Evolutionary conservation across 371 early-diverging fungal species (phyloP).

Genomic region (Rhizomucor miehei): DNA sequence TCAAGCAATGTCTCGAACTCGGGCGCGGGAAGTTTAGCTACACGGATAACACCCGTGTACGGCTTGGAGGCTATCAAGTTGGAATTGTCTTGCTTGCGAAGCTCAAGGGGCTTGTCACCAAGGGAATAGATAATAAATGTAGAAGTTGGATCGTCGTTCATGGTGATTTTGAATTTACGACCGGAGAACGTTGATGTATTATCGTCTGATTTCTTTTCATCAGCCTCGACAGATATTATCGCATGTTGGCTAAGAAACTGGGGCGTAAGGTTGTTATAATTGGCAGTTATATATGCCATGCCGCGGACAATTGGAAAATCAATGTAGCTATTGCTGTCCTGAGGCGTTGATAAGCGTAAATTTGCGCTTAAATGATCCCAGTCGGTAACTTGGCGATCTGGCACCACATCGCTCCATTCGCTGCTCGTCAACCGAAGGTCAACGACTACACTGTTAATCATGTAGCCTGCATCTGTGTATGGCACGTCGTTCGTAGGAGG

Average conservation of each 20-base stretch:
- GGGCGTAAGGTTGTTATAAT: constrained; percentile 47
- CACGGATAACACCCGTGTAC: constrained; percentile 48
- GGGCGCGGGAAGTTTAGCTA: constrained; percentile 43
- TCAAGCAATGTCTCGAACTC: constrained; percentile 38
- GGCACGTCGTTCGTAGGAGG: constrained; percentile 41
- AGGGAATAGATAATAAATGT: constrained; percentile 41
- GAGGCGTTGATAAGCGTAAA: constrained; percentile 14
- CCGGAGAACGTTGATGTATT: constrained; percentile 21
- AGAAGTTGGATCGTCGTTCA: constrained; percentile 34
- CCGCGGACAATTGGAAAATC: constrained; percentile 51
- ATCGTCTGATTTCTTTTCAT: neutral
- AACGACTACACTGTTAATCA: constrained; percentile 37
- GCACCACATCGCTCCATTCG: constrained; percentile 30
- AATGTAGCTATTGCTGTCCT: constrained; percentile 9
- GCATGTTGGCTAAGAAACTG: constrained; percentile 48
- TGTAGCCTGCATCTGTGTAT: constrained; percentile 28
- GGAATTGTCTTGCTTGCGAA: constrained; percentile 13
- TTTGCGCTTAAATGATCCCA: constrained; percentile 42
- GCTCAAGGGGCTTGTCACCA: constrained; percentile 26
- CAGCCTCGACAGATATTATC: constrained; percentile 25
- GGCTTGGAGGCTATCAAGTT: constrained; percentile 22
- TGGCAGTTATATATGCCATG: constrained; percentile 48
- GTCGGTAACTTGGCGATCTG: constrained; percentile 16
- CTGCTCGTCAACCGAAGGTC: constrained; percentile 34
- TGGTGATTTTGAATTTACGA: constrained; percentile 32